phyloP scores from a whole-genome alignment of 2,329 filamentous ascomycete genomes.

The Lasiodiplodia hormozganensis region DNA sequence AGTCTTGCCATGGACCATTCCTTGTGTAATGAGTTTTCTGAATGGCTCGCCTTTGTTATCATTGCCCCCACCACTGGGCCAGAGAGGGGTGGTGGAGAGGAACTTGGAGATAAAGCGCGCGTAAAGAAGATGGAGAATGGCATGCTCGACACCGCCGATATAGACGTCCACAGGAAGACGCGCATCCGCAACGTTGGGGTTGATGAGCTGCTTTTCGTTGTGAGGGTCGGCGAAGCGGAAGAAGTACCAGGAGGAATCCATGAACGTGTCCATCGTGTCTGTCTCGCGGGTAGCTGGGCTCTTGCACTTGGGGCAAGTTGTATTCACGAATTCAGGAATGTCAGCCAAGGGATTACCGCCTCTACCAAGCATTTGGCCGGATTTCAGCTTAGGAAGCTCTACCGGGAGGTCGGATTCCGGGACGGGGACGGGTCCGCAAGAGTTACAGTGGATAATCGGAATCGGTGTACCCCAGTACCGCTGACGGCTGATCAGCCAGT shows the following conservation, averaged over 20 bases:
- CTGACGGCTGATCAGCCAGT: constrained; percentile 93
- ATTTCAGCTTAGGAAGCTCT: constrained; percentile 71
- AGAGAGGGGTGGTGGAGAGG: constrained; percentile 64
- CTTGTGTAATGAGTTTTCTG: constrained; percentile 81
- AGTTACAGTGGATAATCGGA: constrained; percentile 80
- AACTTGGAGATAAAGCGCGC: constrained; percentile 92
- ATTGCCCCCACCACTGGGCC: constrained; percentile 45
- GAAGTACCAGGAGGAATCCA: constrained; percentile 95
- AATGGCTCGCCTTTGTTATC: constrained; percentile 72
- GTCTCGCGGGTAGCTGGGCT: constrained; percentile 79
- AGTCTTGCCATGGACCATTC: constrained; percentile 92
- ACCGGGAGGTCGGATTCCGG: constrained; percentile 80
- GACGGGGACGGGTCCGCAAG: constrained; percentile 81
- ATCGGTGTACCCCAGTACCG: constrained; percentile 92
- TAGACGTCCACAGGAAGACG: constrained; percentile 84
- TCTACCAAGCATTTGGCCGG: constrained; percentile 72
- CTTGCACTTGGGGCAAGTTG: constrained; percentile 75
- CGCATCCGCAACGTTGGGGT: constrained; percentile 61
- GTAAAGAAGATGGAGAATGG: constrained; percentile 88
- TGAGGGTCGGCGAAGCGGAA: constrained; percentile 77
- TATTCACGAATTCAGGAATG: constrained; percentile 76
- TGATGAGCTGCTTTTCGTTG: constrained; percentile 68
- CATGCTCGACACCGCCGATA: constrained; percentile 87
- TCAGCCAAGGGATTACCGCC: constrained; percentile 79
- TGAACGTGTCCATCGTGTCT: constrained; percentile 96